Percentiles rank a stretch among this genome's conserved stretches.
phyloP scores from a whole-genome alignment of 768 basidiomycete species.

The Tricholoma hemisulphureum region DNA sequence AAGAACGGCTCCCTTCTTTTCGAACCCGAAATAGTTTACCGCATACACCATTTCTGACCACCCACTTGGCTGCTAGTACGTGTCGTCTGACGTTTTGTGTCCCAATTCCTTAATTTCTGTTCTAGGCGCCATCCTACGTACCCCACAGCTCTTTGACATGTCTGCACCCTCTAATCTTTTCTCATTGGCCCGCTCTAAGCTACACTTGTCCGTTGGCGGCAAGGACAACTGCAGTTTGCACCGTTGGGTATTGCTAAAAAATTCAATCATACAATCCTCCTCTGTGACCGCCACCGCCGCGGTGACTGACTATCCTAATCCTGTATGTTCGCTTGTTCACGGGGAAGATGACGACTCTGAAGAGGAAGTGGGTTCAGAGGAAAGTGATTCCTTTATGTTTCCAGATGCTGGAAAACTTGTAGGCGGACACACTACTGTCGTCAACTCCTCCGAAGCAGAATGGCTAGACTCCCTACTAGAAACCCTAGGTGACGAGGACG shows the following conservation, averaged over 20 bases:
- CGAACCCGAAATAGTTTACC: conserved; percentile 84
- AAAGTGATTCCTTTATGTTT: conserved; percentile 74
- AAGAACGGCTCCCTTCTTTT: conserved; percentile 87
- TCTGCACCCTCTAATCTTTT: conserved; percentile 51
- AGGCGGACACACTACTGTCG: conserved; percentile 31
- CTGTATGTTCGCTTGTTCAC: conserved; percentile 37
- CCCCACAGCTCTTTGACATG: conserved; percentile 19
- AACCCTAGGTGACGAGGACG: conserved; percentile 69
- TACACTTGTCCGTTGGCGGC: conserved; percentile 58
- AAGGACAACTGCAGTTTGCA: conserved; percentile 76
- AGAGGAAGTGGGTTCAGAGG: conserved; percentile 54
- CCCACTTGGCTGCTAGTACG: conserved; percentile 16
- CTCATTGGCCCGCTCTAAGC: conserved; percentile 69
- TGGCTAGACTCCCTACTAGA: conserved; percentile 84
- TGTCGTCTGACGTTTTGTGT: background rate
- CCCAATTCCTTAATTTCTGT: background rate
- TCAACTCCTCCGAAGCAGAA: conserved; percentile 61
- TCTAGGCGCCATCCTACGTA: conserved; percentile 6
- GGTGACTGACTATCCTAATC: conserved; percentile 24
- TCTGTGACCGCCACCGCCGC: conserved; percentile 36
- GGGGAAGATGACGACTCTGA: conserved; percentile 35
- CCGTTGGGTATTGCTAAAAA: conserved; percentile 88
- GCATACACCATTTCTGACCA: conserved; percentile 62
- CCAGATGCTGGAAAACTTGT: conserved; percentile 68
- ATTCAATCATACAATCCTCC: conserved; percentile 64